Evolutionary conservation across 2,329 filamentous ascomycete genomes (phyloP), one percentile per base, ranked within the genome.

Genomic region (Periconia sp.): DNA sequence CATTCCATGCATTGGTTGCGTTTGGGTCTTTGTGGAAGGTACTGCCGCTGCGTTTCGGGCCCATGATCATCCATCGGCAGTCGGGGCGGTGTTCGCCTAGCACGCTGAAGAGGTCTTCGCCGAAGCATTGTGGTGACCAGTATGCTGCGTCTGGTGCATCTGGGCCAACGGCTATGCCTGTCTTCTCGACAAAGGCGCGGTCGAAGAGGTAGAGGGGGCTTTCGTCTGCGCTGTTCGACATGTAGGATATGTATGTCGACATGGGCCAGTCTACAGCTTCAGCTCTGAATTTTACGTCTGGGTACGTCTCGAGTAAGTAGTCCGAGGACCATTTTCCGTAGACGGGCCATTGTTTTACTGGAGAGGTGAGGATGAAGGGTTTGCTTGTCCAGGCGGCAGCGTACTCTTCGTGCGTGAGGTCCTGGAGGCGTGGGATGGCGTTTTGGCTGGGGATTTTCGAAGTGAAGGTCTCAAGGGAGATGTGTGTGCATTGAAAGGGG

Each of bases 221-320:
- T 71, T 97, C 94, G 54, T 97, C 92, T 13, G 73, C 73, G 63
- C 82, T 92, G 63, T 87, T 80, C 29, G 78, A 75, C 86, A 96
- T 89, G 70, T 97, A 99, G 31, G 83, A 76, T 50, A 85, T 76
- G 67, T 97, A 97, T 0, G 82, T 88, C n/a, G 78, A 76, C 50
- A 96, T 81, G 0, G 85, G 83, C 92, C 92, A 97, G 71, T 96
- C 90, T 4, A 97, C 92, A 0, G 91, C 88, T 76, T 97, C 94
- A 8, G 92, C 92, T 28, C 90, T 84, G 70, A 97, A 96, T 36
- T 81, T 78, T 3, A 86, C 79, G 36, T 85, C 71, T 1, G 78
- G 75, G 65, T 91, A 90, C 47, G 77, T 74, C n/a, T 75, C 59
- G 1, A 87, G 73, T 1, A 97, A 77, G 8, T 72, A 72, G n/a